Evolutionary conservation across 1,139 yeast genomes (phyloP), one percentile per base, ranked within the genome.

Genomic region (Taphrina pruni): DNA sequence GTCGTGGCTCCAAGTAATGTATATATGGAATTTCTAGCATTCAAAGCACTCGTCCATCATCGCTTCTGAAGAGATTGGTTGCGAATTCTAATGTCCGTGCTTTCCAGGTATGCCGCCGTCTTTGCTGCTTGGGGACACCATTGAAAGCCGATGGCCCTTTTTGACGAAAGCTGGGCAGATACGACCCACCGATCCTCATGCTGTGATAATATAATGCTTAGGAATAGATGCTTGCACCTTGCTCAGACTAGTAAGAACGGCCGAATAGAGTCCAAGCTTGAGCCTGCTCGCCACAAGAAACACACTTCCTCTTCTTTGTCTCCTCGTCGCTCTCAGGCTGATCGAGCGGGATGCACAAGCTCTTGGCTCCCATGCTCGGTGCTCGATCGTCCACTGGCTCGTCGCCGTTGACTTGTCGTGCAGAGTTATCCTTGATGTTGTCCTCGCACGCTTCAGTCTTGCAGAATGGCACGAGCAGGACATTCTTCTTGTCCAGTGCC

Each of bases 361-460:
- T 89, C 84, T 95, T 95, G 75, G 99, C 99, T 77, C 99, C 99
- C 99, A 95, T 95, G 71, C 96, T 88, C 77, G 99, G 99, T 38
- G 99, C 92, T 80, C 90, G 89, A 76, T 94, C 99, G 78, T 95
- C 99, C 66, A 84, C 90, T 77, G 89, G 97, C 77, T 86, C 90
- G 68, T 88, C 95, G 73, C 87, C 91, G 72, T 90, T 93, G 75
- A 89, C 87, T 79, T 86, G 88, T 77, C 84, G 84, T 46, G 97
- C 94, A 58, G 97, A 91, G 60, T 90, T 84, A 69, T 93, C 97
- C 84, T 94, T 95, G 81, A 95, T 95, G 75, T 90, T 95, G 75
- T 95, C 99, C 81, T 95, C 99, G 85, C 99, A 94, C 74, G 87
- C 96, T 75, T 85, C 85, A 71, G 81, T 89, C 73, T 98, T 98